These are phyloP conservation scores for Asterochloris erici DNA, from an alignment of 139 green algal genomes.

Conservation along the genomic window DNA sequence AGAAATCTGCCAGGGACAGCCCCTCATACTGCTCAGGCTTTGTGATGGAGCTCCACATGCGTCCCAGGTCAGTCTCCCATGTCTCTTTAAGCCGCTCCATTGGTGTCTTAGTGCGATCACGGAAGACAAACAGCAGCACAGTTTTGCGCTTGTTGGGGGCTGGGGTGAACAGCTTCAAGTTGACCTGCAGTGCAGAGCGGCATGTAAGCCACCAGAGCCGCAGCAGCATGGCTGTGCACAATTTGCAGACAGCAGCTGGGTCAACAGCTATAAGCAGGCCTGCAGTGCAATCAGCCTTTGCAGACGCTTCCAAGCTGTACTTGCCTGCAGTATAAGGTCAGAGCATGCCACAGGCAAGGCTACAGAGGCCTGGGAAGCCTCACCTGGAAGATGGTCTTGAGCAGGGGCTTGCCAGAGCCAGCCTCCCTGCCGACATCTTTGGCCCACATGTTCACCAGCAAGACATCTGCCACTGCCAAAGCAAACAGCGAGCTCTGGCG, in stretches of 20 bases:
- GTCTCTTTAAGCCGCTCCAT: slow-evolving; percentile 60
- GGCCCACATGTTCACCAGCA: slow-evolving; percentile 98
- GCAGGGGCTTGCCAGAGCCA: slow-evolving; percentile 92
- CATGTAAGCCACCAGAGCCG: no score
- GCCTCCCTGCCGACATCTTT: slow-evolving; percentile 97
- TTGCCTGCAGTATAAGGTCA: neutral
- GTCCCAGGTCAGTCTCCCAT: slow-evolving; percentile 59
- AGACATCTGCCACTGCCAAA: slow-evolving; percentile 86
- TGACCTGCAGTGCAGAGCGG: slow-evolving; percentile 67
- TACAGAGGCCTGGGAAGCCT: neutral
- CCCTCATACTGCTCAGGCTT: slow-evolving; percentile 81
- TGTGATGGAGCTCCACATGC: slow-evolving; percentile 86
- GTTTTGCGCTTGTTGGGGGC: slow-evolving; percentile 64
- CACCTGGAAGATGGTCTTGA: slow-evolving; percentile 97
- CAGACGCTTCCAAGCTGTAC: neutral
- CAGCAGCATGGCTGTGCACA: no score
- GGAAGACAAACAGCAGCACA: slow-evolving; percentile 97
- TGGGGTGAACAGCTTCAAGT: slow-evolving; percentile 94
- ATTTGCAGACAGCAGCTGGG: no score
- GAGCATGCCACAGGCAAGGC: no score
- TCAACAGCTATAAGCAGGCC: no score
- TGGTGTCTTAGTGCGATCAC: slow-evolving; percentile 89
- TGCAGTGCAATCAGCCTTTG: neutral
- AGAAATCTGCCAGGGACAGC: slow-evolving; percentile 80
- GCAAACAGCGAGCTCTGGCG: slow-evolving; percentile 95